A percentile compares a stretch with the other conserved stretches of the same genome.
Evolutionary conservation across 2,329 filamentous ascomycete species (phyloP).

Genomic region (Monosporascus ibericus): DNA sequence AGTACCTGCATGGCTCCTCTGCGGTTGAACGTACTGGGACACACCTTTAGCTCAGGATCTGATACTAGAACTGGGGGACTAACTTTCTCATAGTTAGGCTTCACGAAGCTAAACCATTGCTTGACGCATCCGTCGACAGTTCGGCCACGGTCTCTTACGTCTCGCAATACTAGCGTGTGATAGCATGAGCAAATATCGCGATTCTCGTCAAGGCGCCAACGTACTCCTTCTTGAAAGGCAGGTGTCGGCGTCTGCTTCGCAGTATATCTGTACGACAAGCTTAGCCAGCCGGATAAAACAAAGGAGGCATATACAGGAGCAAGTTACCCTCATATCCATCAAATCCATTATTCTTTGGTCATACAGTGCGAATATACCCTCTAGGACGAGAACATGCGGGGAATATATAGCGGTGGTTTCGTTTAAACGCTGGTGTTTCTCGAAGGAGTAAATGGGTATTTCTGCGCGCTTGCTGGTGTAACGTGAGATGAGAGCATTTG

Average conservation of each 20-base stretch:
- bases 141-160: conserved; percentile 81
- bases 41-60: conserved; percentile 8
- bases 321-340: conserved; percentile 75
- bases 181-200: conserved; percentile 8
- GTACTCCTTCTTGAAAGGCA: conserved; percentile 83
- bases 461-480: conserved; percentile 69
- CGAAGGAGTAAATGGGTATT: conserved; percentile 92
- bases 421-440: conserved; percentile 75
- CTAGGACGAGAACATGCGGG: conserved; percentile 88
- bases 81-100: conserved; percentile 86
- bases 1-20: conserved; percentile 74
- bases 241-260: conserved; percentile 90
- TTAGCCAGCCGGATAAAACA: neutral
- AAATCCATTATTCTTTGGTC: conserved; percentile 80
- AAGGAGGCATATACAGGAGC: neutral
- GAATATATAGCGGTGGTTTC: conserved; percentile 89
- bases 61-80: neutral
- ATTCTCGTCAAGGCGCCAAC: conserved; percentile 24
- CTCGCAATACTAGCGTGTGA: conserved; percentile 60
- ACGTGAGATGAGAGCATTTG: neutral
- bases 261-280: conserved; percentile 63
- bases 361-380: conserved; percentile 93
- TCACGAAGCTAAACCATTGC: conserved; percentile 95
- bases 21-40: conserved; percentile 76
- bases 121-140: conserved; percentile 96